phyloP scores from a whole-genome alignment of 2,329 filamentous ascomycete genomes.

The Elsinoe necatrix region DNA sequence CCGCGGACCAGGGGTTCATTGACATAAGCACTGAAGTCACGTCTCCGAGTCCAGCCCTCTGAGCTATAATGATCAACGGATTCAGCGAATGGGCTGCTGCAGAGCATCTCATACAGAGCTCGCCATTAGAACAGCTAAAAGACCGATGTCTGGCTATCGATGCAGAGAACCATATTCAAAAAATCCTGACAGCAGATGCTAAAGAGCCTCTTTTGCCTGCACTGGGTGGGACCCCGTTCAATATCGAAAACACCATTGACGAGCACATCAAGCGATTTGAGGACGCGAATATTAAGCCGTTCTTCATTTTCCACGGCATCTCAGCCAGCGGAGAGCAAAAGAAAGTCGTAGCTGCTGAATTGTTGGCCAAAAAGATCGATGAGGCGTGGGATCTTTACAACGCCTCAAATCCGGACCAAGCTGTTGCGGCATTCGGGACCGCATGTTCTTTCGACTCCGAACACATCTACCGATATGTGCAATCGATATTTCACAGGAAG shows the following conservation, averaged over 20 bases:
- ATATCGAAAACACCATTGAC: conserved; percentile 66
- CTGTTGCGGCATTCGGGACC: conserved; percentile 79
- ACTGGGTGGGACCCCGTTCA: conserved; percentile 77
- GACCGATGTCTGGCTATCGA: conserved; percentile 74
- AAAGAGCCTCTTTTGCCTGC: conserved; percentile 86
- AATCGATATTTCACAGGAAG: conserved; percentile 61
- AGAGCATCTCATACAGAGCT: conserved; percentile 42
- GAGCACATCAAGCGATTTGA: conserved; percentile 67
- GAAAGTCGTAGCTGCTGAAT: conserved; percentile 13
- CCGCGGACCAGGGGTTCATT: too few species aligned
- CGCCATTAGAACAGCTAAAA: conserved; percentile 61
- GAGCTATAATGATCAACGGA: conserved; percentile 33
- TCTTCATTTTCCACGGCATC: conserved; percentile 90
- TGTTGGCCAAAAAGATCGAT: conserved; percentile 24
- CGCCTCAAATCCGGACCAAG: conserved; percentile 65
- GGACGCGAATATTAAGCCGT: conserved; percentile 56
- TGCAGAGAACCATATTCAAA: conserved; percentile 78
- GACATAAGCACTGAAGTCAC: not conserved
- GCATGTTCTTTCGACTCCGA: conserved; percentile 62
- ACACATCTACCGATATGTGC: conserved; percentile 67
- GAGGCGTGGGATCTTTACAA: conserved; percentile 83
- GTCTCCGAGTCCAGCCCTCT: not conserved
- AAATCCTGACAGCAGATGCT: conserved; percentile 61
- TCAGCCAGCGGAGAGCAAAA: conserved; percentile 48
- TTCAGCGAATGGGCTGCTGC: conserved; percentile 51